phyloP scores from a whole-genome alignment of 1,284 basidiomycete genomes.

The Hypsizygus ulmarius region DNA sequence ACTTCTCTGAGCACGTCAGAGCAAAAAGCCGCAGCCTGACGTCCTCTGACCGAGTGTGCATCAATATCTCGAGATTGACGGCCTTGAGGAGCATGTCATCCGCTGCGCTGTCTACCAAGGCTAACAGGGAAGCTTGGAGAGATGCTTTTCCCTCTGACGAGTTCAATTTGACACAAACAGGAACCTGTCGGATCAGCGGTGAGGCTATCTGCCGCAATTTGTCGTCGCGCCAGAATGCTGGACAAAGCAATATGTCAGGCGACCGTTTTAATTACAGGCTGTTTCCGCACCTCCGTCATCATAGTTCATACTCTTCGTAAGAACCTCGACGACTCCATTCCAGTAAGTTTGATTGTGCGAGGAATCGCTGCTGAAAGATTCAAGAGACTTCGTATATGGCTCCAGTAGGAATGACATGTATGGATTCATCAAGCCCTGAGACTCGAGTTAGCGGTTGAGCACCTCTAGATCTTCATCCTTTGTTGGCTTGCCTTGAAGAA shows the following conservation, averaged over 20 bases:
- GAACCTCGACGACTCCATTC: constrained; percentile 58
- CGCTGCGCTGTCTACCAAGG: constrained; percentile 54
- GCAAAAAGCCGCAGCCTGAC: constrained; percentile 65
- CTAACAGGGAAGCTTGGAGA: constrained; percentile 48
- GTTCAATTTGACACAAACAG: constrained; percentile 42
- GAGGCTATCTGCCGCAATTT: constrained; percentile 63
- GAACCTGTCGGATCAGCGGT: constrained; percentile 64
- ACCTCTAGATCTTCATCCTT: not conserved
- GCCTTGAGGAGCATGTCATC: constrained; percentile 72
- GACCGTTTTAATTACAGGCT: not conserved
- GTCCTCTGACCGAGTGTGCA: constrained; percentile 85
- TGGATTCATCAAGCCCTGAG: constrained; percentile 82
- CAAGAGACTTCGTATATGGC: constrained; percentile 66
- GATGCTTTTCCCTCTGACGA: constrained; percentile 37
- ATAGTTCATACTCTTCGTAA: constrained; percentile 70
- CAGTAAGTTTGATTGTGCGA: constrained; percentile 51
- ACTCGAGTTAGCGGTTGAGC: not conserved
- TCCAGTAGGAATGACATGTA: constrained; percentile 81
- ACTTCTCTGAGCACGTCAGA: constrained; percentile 60
- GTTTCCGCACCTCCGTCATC: constrained; percentile 76
- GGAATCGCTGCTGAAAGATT: constrained; percentile 40
- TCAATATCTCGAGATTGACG: constrained; percentile 82
- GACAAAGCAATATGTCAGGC: constrained; percentile 3
- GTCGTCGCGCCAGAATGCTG: constrained; percentile 88
- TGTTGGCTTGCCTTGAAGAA: constrained; percentile 72